Evolutionary conservation across 2,329 filamentous ascomycete genomes (phyloP).

Genomic region (Elsinoe ampelina): DNA sequence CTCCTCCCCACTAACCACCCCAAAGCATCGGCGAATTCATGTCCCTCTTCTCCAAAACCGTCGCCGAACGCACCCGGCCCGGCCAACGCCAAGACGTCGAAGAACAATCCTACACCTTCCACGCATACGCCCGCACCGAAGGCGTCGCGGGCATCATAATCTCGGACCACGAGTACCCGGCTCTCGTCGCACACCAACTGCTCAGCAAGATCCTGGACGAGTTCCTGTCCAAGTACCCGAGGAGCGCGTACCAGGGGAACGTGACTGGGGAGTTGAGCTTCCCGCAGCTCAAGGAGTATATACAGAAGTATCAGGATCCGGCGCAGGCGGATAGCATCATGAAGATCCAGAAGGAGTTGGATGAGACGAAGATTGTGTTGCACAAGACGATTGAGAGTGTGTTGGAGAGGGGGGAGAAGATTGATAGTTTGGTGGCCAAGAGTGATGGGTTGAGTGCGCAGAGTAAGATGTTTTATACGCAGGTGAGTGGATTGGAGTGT

Average conservation of each 20-base stretch:
- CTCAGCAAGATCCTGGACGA: constrained; percentile 82
- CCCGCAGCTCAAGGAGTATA: constrained; percentile 70
- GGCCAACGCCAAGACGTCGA: constrained; percentile 79
- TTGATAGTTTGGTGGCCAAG: constrained; percentile 88
- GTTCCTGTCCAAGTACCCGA: constrained; percentile 68
- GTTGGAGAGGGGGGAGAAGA: constrained; percentile 86
- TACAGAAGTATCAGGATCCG: constrained; percentile 74
- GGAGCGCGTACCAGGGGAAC: constrained; percentile 53
- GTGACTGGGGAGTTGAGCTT: constrained; percentile 45
- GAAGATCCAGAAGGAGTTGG: constrained; percentile 84
- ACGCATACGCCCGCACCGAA: constrained; percentile 38
- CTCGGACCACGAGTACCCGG: constrained; percentile 46
- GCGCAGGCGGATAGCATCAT: constrained; percentile 77
- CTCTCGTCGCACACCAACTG: constrained; percentile 72
- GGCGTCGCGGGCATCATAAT: constrained; percentile 41
- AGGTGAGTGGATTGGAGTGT: constrained; percentile 40
- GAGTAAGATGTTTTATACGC: constrained; percentile 95
- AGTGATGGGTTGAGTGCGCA: constrained; percentile 81
- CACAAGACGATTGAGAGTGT: constrained; percentile 93
- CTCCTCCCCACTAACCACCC: constrained; percentile 12
- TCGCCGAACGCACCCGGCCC: constrained; percentile 75
- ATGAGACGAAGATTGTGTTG: constrained; percentile 94
- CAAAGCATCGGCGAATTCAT: constrained; percentile 58
- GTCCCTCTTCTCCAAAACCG: constrained; percentile 75
- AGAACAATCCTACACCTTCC: constrained; percentile 63